phyloP scores from a whole-genome alignment of 1,139 yeast genomes.

The Lodderomyces pseudojiufengensis region DNA sequence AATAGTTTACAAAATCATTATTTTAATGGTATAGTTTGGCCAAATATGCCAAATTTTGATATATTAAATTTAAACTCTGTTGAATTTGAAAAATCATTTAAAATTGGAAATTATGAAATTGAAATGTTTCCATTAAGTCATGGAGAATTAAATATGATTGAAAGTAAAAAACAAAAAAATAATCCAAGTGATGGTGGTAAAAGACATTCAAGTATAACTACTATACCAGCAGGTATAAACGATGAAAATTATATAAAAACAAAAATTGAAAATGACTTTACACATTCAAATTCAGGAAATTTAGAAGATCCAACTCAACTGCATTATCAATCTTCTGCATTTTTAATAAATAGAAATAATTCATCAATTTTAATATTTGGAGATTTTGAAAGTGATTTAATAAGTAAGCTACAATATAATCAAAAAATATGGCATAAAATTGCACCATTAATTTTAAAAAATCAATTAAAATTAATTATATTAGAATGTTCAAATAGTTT shows the following conservation, averaged over 20 bases:
- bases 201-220: conserved; percentile 9
- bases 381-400: conserved; percentile 69
- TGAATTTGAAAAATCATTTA: conserved; percentile 16
- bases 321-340: conserved; percentile 45
- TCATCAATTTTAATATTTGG: conserved; percentile 59
- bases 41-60: conserved; percentile 51
- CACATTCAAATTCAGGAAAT: conserved; percentile 1
- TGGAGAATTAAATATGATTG: conserved; percentile 24
- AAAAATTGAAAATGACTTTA: background rate
- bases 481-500: conserved; percentile 73
- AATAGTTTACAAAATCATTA: conserved; percentile 51
- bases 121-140: conserved; percentile 39
- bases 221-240: conserved; percentile 8
- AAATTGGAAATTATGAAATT: conserved; percentile 21
- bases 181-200: too few relatives aligned
- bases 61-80: conserved; percentile 21
- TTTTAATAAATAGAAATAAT: conserved; percentile 31
- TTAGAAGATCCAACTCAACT: conserved; percentile 7
- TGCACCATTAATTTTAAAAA: conserved; percentile 40
- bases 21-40: conserved; percentile 82
- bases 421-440: conserved; percentile 53
- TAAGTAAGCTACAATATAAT: conserved; percentile 43
- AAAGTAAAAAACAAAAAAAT: conserved; percentile 1
- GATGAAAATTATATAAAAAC: conserved; percentile 1
- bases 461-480: conserved; percentile 49